Evolutionary conservation across 441 rosid genomes (phyloP), one percentile per base, ranked within the genome.

Genomic region (Populus hybrid): DNA sequence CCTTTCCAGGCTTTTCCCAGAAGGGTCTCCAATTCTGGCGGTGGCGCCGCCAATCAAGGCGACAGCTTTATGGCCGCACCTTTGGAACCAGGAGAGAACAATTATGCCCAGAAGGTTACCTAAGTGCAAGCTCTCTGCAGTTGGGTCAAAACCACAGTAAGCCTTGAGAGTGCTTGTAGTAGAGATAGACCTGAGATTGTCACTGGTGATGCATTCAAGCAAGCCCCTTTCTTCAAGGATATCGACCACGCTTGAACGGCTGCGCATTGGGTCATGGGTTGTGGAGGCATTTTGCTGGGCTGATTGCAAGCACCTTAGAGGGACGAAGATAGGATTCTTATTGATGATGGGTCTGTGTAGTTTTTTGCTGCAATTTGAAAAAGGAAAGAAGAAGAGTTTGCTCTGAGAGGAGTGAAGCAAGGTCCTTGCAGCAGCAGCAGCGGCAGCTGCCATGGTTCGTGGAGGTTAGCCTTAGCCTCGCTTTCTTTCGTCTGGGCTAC

Each of bases 21-120:
- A 95, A 8, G 99, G 99, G 86, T 95, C 98, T 57, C 98, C 98
- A 10, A 95, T 85, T 20, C 94, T 84, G 40, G 89, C 98, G 10
- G 97, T 95, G 82, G 99, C 99, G 50, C 99, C 99, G 72, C 99
- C 99, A 14, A 94, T 85, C 75, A 95, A 84, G 73, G 95, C 97
- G 63, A 94, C 92, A 23, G 89, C 90, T 76, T 85, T 82, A 69
- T 95, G 99, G 70, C 99, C 98, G 77, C 93, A 91, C 73, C 93
- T 87, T 72, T 88, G 93, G 80, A 95, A 95, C 98, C 99, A 94
- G 65, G 98, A 95, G 59, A 95, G 97, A 3, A 94, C 98, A 80
- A 95, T 91, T 81, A 95, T 88, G 46, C 95, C 97, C 24, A 95
- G 86, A 46, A 95, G 97, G 71, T 95, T 95, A 50, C 98, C 99